Percentiles rank a stretch among this genome's conserved stretches.
Conservation (phyloP, 2,329 filamentous ascomycete species). For the Eutypa lata region DNA sequence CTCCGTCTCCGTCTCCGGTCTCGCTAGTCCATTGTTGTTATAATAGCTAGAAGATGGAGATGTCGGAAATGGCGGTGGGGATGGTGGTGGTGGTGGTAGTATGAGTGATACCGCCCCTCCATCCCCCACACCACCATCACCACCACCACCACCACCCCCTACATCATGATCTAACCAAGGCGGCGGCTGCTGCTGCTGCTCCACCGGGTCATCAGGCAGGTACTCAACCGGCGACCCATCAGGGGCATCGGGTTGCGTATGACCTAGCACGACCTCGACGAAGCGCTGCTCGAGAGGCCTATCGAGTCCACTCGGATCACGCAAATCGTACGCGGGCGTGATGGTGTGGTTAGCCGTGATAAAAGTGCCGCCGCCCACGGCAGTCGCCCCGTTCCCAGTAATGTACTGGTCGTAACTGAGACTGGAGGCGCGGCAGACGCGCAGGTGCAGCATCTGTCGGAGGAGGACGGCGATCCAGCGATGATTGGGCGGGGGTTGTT, state of each 20-base stretch:
- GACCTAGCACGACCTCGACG: constrained; percentile 41
- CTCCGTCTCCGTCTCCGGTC: too few species aligned
- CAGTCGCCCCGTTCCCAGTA: constrained; percentile 24
- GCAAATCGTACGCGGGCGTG: constrained; percentile 34
- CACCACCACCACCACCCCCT: too few species aligned
- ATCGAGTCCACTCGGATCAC: constrained; percentile 38
- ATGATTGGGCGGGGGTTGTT: constrained; percentile 32
- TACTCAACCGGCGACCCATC: constrained; percentile 33
- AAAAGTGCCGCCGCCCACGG: not conserved
- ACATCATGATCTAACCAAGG: too few species aligned
- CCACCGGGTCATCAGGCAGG: constrained; percentile 26
- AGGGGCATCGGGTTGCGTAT: constrained; percentile 33
- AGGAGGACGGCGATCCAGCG: constrained; percentile 42
- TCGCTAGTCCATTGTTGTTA: too few species aligned
- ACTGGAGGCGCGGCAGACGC: constrained; percentile 41
- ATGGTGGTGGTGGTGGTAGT: too few species aligned
- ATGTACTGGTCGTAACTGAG: constrained; percentile 42
- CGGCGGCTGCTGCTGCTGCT: too few species aligned
- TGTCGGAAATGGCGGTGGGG: too few species aligned
- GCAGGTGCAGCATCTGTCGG: constrained; percentile 32
- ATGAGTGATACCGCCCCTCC: too few species aligned
- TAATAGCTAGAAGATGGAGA: too few species aligned
- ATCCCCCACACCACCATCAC: too few species aligned
- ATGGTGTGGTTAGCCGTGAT: constrained; percentile 1
- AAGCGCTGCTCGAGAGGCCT: constrained; percentile 43